Percentiles rank a stretch among this genome's conserved stretches.
phyloP scores from a whole-genome alignment of 192 early-diverging fungal genomes.

The Entrophospora sp. region DNA sequence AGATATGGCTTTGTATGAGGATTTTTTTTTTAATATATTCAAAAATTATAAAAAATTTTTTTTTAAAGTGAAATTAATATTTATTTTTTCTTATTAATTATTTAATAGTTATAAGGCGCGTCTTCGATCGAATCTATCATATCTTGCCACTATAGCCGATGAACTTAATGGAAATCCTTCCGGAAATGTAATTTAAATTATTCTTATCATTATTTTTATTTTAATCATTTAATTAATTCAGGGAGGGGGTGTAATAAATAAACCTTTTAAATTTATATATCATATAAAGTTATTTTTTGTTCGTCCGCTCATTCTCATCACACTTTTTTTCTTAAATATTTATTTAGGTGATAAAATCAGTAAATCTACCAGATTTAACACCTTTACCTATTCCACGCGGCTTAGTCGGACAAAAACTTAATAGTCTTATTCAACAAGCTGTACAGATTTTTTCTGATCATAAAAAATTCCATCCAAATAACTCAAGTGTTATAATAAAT shows the following conservation, averaged over 20 bases:
- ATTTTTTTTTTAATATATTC: not conserved
- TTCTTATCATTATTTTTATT: no score
- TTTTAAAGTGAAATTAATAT: not conserved
- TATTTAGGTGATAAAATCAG: conserved; percentile 5
- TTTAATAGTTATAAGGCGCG: conserved; percentile 3
- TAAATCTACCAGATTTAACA: conserved; percentile 4
- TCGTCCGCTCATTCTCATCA: no score
- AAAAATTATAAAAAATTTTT: not conserved
- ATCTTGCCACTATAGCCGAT: conserved; percentile 18
- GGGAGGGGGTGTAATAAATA: no score
- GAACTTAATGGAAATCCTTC: conserved; percentile 14
- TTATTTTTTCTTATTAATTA: not conserved
- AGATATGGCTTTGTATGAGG: not conserved
- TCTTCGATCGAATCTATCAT: conserved; percentile 13
- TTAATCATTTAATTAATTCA: no score
- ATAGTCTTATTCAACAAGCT: conserved; percentile 15
- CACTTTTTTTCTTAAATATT: not conserved
- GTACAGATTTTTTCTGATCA: not conserved
- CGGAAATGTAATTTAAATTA: conserved; percentile 8
- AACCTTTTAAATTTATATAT: not conserved
- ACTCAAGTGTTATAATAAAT: not conserved
- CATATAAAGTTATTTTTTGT: not conserved
- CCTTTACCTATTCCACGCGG: conserved; percentile 1
- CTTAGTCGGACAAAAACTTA: not conserved
- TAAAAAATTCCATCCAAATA: not conserved